A percentile compares a stretch with the other conserved stretches of the same genome.
These are phyloP conservation scores for Eleusine coracana DNA, from an alignment of 176 grass and related monocot genomes.

Conservation along the genomic window DNA sequence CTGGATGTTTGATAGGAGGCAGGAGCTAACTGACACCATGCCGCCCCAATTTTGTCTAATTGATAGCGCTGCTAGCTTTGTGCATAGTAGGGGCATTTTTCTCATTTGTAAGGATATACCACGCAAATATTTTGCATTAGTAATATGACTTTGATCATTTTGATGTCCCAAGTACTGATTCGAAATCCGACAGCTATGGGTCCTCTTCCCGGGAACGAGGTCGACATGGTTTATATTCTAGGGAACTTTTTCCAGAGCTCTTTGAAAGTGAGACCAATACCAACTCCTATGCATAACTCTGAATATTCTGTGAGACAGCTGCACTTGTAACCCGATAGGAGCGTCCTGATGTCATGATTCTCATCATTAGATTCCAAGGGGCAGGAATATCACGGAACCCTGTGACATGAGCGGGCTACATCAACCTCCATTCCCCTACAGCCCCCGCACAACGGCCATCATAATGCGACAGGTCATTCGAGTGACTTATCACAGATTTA, in stretches of 20 bases:
- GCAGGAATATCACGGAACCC: neutral
- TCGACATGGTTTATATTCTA: neutral
- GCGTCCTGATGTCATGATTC: neutral
- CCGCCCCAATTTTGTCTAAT: constrained; percentile 68
- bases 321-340: neutral
- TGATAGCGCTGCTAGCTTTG: constrained; percentile 36
- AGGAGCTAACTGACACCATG: constrained; percentile 41
- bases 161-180: neutral
- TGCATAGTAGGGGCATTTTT: constrained; percentile 38
- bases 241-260: neutral
- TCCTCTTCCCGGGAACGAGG: neutral
- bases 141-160: neutral
- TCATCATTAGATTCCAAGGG: constrained; percentile 35
- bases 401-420: neutral
- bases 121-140: neutral
- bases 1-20: constrained; percentile 27
- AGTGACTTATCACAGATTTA: neutral
- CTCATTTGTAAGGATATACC: neutral
- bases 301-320: constrained; percentile 26
- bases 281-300: neutral
- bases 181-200: neutral
- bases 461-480: neutral
- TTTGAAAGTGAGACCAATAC: neutral
- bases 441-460: neutral
- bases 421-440: neutral